Base-by-base conservation (phyloP, 2,329 filamentous ascomycete species). In the Fusarium transvaalense region DNA sequence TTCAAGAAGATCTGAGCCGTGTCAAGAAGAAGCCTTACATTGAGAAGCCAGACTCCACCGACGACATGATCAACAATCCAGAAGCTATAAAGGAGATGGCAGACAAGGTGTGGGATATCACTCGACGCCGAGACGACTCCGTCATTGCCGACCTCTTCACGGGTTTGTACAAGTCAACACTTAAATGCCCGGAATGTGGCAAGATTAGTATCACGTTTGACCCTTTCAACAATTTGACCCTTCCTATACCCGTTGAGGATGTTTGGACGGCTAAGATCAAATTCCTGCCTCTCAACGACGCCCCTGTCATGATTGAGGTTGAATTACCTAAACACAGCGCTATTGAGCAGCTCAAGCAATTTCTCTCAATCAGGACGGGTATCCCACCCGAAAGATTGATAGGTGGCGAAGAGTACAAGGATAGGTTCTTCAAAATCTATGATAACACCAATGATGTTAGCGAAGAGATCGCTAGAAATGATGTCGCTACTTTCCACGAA, bases 131-230 rank as follows among this genome's bases (percentile, higher is more conserved):
- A 53, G 97, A 99, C 71, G 94, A 98, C 76, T 98, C 96, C 0
- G 91, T 98, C 39, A 92, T 97, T 70, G 95, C 93, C 59, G 96
- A 99, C 76, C 85, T 99, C 13, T 99, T 99, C 78, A 97, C 93
- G 23, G 96, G 96, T 67, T 93, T 98, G 86, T 99, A 98, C 86
- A 97, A 98, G 82, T 98, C 97, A 43, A 98, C 95, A 1, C 87
- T 99, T 67, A 91, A 96, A 67, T 99, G 96, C 76, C 96, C 96
- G 0, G 87, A 86, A 10, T 99, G 96, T 78, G 87, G 91, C 72
- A 99, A 98, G 81, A 92, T 98, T 79, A 97, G 94, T 86, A 97
- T 99, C 74, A 98, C 96, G 0, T 99, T 99, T 76, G 96, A 99
- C 77, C 96, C 96, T 1, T 99, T 97, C 84, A 97, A 94, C 78